Conservation (phyloP, 2,329 filamentous ascomycete species). For the Colletotrichum higginsianum region DNA sequence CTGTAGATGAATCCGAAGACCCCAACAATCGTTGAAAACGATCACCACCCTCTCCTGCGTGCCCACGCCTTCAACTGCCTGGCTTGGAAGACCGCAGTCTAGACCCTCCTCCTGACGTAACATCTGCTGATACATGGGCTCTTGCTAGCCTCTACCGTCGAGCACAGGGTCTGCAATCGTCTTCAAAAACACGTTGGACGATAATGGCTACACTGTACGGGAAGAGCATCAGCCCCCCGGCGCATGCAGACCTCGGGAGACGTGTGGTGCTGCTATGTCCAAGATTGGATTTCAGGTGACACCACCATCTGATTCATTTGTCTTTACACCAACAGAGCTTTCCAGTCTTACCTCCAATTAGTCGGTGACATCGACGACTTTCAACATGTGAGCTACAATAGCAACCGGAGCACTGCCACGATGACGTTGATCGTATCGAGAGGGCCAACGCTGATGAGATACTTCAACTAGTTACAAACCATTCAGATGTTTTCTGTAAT, state of each 20-base stretch:
- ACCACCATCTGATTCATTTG: not conserved
- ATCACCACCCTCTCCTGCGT: not conserved
- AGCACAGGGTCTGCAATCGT: not conserved
- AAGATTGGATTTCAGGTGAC: not conserved
- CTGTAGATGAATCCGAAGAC: not conserved
- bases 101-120: not conserved
- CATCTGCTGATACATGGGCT: not conserved
- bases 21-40: not conserved
- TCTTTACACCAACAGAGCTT: not conserved
- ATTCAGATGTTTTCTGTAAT: too few species aligned
- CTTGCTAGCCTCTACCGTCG: too few species aligned
- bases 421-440: too few species aligned
- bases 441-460: too few species aligned
- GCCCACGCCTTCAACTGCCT: not conserved
- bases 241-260: not conserved
- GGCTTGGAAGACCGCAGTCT: slow-evolving; percentile 1
- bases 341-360: too few species aligned
- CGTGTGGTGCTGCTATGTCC: not conserved
- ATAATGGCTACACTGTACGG: not conserved
- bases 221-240: too few species aligned
- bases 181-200: too few species aligned
- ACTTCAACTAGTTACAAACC: too few species aligned
- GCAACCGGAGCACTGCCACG: not conserved
- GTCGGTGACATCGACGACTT: not conserved
- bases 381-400: not conserved